These are phyloP conservation scores for Atkinsonella hypoxylon DNA, from an alignment of 2,329 filamentous ascomycete genomes.

Conservation along the genomic window DNA sequence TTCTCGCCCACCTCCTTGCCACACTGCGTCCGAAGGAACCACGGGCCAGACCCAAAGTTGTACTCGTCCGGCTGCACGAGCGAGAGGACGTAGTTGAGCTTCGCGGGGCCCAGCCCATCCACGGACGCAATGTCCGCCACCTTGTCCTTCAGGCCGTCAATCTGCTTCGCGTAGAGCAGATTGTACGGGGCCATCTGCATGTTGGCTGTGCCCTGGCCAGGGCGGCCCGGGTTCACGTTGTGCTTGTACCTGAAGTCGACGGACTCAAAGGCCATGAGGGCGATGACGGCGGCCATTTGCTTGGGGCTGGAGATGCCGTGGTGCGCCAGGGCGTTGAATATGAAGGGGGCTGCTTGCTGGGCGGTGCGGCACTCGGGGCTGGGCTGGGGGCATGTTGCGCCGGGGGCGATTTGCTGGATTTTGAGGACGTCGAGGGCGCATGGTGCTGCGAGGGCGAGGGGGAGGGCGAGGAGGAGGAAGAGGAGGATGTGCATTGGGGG, in stretches of 20 bases:
- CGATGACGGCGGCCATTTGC: slow-evolving; percentile 58
- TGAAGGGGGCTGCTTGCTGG: slow-evolving; percentile 42
- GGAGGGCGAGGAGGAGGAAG: slow-evolving; percentile 5
- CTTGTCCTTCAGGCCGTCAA: slow-evolving; percentile 25
- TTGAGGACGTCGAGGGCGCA: slow-evolving; percentile 15
- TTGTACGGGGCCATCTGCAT: slow-evolving; percentile 38
- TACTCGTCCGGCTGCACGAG: slow-evolving; percentile 35
- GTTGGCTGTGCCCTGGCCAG: slow-evolving; percentile 59
- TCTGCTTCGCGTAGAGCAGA: slow-evolving; percentile 32
- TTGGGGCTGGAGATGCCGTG: slow-evolving; percentile 43
- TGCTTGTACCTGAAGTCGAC: slow-evolving; percentile 58
- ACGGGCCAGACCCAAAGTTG: slow-evolving; percentile 41
- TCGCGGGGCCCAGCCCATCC: slow-evolving; percentile 17
- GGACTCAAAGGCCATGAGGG: slow-evolving; percentile 61
- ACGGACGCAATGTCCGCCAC: slow-evolving; percentile 17
- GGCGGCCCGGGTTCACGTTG: slow-evolving; percentile 43
- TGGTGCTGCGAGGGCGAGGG: slow-evolving; percentile 7
- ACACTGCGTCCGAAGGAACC: slow-evolving; percentile 39
- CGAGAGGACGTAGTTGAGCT: slow-evolving; percentile 29
- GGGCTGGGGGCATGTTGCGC: slow-evolving; percentile 35
- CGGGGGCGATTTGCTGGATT: slow-evolving; percentile 44
- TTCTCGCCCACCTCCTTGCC: slow-evolving; percentile 15
- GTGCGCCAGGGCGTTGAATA: slow-evolving; percentile 42
- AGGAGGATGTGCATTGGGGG: slow-evolving; percentile 2
- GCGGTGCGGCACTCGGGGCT: slow-evolving; percentile 54